Conservation (phyloP, 108 stramenopile species). For the Pseudonitzschia multiseries region DNA sequence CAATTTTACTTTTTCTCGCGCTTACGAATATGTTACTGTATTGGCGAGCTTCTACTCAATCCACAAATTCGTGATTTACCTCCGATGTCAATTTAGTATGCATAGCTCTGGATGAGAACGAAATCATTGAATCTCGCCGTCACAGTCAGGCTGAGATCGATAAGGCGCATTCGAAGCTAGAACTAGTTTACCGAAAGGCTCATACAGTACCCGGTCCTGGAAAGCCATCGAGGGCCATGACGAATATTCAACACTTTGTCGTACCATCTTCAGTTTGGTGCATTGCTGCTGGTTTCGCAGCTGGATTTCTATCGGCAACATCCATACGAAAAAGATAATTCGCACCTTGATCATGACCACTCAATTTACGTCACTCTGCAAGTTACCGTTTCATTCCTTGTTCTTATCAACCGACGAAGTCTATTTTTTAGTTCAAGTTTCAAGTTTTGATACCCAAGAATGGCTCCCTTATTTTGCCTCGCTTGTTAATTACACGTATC, state of each 20-base stretch:
- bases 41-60: neutral
- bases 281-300: constrained; percentile 16
- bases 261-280: constrained; percentile 10
- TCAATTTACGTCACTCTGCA: no score
- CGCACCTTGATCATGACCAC: neutral
- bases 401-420: no score
- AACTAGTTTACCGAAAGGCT: constrained; percentile 33
- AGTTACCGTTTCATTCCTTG: no score
- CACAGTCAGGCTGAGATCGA: constrained; percentile 3
- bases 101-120: constrained; percentile 2
- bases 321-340: constrained; percentile 5
- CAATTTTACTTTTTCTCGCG: neutral
- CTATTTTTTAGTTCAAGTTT: no score
- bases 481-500: neutral
- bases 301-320: constrained; percentile 12
- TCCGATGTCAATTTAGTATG: neutral
- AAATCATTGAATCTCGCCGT: neutral
- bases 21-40: neutral
- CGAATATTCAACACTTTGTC: neutral
- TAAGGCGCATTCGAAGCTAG: constrained; percentile 29
- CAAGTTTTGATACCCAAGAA: no score
- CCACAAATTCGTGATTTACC: neutral
- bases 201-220: constrained; percentile 14
- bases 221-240: neutral
- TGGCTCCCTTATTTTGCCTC: neutral